Evolutionary conservation across 2,329 filamentous ascomycete genomes (phyloP).

Genomic region (Penicillium janthinellum): DNA sequence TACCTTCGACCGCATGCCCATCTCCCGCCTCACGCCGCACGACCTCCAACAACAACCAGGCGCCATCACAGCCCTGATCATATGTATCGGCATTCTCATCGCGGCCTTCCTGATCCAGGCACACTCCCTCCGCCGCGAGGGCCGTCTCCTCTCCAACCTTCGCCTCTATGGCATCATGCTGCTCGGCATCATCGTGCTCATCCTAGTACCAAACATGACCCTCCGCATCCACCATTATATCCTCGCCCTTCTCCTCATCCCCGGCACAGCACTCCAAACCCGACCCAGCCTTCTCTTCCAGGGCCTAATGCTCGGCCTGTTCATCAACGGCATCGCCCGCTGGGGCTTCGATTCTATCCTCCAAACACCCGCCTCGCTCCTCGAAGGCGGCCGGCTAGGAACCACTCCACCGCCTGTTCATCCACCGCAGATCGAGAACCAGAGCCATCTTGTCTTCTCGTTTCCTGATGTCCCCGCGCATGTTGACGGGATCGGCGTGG

Average conservation of each 20-base stretch:
- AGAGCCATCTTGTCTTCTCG: conserved; percentile 38
- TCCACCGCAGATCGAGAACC: conserved; percentile 21
- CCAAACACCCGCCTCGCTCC: conserved; percentile 56
- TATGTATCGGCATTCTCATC: conserved; percentile 54
- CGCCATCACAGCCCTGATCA: conserved; percentile 59
- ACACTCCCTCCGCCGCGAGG: conserved; percentile 59
- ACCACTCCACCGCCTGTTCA: conserved; percentile 36
- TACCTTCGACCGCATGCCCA: conserved; percentile 64
- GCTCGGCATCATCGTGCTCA: conserved; percentile 47
- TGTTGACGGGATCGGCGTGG: conserved; percentile 58
- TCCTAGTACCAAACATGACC: conserved; percentile 59
- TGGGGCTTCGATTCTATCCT: conserved; percentile 65
- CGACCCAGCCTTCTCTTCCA: conserved; percentile 62
- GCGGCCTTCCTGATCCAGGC: conserved; percentile 58
- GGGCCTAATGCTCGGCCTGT: conserved; percentile 62
- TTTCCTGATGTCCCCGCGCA: conserved; percentile 35
- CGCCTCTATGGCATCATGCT: conserved; percentile 52
- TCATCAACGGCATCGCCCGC: conserved; percentile 65
- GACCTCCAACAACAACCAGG: conserved; percentile 63
- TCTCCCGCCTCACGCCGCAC: conserved; percentile 63
- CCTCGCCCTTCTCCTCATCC: conserved; percentile 59
- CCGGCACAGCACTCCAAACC: conserved; percentile 62
- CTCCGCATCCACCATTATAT: conserved; percentile 68
- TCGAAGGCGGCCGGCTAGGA: conserved; percentile 39
- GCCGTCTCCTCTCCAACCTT: conserved; percentile 51